Conservation (phyloP, 768 basidiomycete genomes). For the Dioszegia crocea region DNA sequence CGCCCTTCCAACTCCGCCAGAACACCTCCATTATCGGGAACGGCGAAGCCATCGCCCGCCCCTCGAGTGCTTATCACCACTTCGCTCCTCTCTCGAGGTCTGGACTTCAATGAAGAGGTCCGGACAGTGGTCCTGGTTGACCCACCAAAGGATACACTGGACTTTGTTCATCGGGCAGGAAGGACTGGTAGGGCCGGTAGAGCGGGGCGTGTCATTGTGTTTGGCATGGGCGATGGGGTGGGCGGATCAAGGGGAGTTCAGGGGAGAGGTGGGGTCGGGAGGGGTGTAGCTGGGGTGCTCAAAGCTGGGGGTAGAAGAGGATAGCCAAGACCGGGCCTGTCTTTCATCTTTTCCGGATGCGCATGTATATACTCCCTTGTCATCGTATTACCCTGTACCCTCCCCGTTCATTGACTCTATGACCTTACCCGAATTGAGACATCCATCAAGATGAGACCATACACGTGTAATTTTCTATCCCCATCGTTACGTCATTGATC, state of each 20-base stretch:
- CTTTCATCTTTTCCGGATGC: no score
- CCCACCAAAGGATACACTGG: conserved; percentile 80
- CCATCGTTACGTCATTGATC: neutral
- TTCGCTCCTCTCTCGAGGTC: conserved; percentile 80
- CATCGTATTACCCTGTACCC: no score
- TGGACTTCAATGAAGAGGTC: conserved; percentile 77
- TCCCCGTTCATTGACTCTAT: no score
- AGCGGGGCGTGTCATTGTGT: conserved; percentile 42
- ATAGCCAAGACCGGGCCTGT: neutral
- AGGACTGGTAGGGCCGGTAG: conserved; percentile 65
- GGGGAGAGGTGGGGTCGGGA: conserved; percentile 7
- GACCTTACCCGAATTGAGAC: no score
- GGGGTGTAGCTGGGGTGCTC: conserved; percentile 13
- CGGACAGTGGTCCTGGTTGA: conserved; percentile 82
- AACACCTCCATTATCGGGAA: neutral
- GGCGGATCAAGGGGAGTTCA: neutral
- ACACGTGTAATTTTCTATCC: no score
- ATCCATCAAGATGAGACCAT: no score
- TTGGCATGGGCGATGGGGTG: conserved; percentile 33
- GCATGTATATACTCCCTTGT: no score
- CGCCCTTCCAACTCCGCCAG: no score
- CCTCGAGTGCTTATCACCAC: conserved; percentile 72
- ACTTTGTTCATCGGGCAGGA: conserved; percentile 88
- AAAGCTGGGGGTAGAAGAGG: neutral
- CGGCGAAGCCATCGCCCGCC: neutral